These are phyloP conservation scores for Pleomassaria siparia DNA, from an alignment of 2,329 filamentous ascomycete genomes.

Conservation along the genomic window DNA sequence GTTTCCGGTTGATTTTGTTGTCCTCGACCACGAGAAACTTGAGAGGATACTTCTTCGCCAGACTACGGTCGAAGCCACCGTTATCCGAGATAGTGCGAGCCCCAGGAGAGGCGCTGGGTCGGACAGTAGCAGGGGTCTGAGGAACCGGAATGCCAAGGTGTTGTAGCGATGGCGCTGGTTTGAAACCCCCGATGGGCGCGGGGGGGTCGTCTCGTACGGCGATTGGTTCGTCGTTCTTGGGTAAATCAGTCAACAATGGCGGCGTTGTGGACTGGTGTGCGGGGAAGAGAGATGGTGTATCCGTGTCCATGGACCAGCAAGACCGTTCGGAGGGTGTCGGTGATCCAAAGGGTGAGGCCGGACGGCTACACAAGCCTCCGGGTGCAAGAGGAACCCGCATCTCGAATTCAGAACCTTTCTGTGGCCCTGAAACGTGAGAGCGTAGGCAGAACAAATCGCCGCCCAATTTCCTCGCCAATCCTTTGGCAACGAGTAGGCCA, in stretches of 20 bases:
- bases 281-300: slow-evolving; percentile 20
- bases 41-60: slow-evolving; percentile 63
- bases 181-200: slow-evolving; percentile 6
- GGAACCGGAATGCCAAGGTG: slow-evolving; percentile 31
- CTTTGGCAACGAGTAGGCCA: slow-evolving; percentile 71
- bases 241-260: slow-evolving; percentile 26
- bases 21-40: slow-evolving; percentile 72
- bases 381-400: slow-evolving; percentile 64
- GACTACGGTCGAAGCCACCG: slow-evolving; percentile 54
- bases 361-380: slow-evolving; percentile 52
- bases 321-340: slow-evolving; percentile 42
- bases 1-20: slow-evolving; percentile 70
- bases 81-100: slow-evolving; percentile 25
- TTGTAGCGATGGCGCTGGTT: slow-evolving; percentile 9
- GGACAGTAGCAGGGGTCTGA: slow-evolving; percentile 31
- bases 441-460: slow-evolving; percentile 67
- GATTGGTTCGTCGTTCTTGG: slow-evolving; percentile 18
- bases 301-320: slow-evolving; percentile 32
- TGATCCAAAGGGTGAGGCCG: slow-evolving; percentile 53
- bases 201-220: slow-evolving; percentile 9
- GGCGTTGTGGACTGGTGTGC: slow-evolving; percentile 29
- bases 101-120: slow-evolving; percentile 17
- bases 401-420: slow-evolving; percentile 68
- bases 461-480: slow-evolving; percentile 67
- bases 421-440: slow-evolving; percentile 62